These are phyloP conservation scores for Plasmodium malariae DNA, from an alignment of 169 alveolate species.

Conservation along the genomic window DNA sequence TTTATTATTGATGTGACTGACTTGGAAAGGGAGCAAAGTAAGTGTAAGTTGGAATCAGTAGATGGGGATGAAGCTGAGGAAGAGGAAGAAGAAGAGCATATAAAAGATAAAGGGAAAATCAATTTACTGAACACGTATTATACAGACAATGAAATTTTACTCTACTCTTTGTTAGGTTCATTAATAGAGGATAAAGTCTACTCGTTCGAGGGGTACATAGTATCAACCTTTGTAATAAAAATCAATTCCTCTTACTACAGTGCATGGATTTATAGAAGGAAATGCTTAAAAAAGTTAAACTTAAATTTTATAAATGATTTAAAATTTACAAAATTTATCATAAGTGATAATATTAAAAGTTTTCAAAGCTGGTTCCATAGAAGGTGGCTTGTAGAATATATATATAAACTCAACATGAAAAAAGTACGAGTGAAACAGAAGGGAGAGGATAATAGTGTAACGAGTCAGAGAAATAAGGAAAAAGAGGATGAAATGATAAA, in stretches of 20 bases:
- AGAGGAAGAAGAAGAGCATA: constrained; percentile 1
- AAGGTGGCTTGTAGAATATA: constrained; percentile 74
- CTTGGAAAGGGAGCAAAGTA: constrained; percentile 20
- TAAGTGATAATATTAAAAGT: constrained; percentile 62
- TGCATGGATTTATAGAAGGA: constrained; percentile 76
- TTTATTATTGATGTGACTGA: constrained; percentile 21
- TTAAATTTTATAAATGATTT: constrained; percentile 61
- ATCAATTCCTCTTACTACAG: constrained; percentile 66
- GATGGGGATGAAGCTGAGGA: background rate
- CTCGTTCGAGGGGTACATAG: constrained; percentile 68
- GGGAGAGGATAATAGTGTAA: background rate
- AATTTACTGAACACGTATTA: constrained; percentile 50
- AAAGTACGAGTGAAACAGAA: background rate
- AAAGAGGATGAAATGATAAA: background rate
- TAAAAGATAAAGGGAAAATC: constrained; percentile 32
- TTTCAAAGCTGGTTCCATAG: constrained; percentile 78
- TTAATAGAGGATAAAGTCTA: constrained; percentile 57
- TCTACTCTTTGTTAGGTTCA: constrained; percentile 34
- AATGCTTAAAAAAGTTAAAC: constrained; percentile 47
- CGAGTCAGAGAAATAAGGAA: background rate
- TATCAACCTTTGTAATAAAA: constrained; percentile 44
- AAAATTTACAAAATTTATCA: constrained; percentile 37
- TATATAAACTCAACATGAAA: constrained; percentile 13
- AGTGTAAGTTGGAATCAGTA: background rate
- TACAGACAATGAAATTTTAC: constrained; percentile 32